Conservation (phyloP, 2,329 filamentous ascomycete species). For the Blastomyces emzantsi region DNA sequence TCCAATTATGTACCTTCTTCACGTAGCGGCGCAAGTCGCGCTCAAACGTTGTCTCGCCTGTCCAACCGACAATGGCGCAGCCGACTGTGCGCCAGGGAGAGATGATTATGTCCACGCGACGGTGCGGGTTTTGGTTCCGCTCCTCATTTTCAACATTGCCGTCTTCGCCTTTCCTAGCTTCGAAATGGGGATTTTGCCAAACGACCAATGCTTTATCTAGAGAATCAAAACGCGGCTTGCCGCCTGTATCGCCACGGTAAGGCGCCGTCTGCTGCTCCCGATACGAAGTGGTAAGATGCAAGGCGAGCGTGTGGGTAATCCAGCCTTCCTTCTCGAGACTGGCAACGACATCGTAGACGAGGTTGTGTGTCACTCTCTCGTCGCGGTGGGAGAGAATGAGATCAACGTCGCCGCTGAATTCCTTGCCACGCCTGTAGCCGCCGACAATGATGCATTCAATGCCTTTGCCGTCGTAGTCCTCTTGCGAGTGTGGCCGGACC, state of each 20-base stretch:
- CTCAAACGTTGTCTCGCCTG: slow-evolving; percentile 80
- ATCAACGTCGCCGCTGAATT: slow-evolving; percentile 70
- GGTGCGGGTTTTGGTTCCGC: slow-evolving; percentile 64
- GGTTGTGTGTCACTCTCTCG: slow-evolving; percentile 54
- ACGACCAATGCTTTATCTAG: slow-evolving; percentile 89
- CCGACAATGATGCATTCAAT: slow-evolving; percentile 62
- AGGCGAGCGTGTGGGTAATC: slow-evolving; percentile 71
- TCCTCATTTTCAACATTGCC: slow-evolving; percentile 24
- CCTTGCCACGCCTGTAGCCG: slow-evolving; percentile 71
- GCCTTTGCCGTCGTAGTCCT: slow-evolving; percentile 28
- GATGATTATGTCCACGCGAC: slow-evolving; percentile 86
- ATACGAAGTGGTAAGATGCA: slow-evolving; percentile 61
- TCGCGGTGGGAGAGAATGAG: slow-evolving; percentile 73
- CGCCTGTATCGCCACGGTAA: slow-evolving; percentile 37
- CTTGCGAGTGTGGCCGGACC: slow-evolving; percentile 42
- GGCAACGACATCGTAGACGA: slow-evolving; percentile 63
- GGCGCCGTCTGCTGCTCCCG: slow-evolving; percentile 59
- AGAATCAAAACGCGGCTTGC: slow-evolving; percentile 65
- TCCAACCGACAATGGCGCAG: slow-evolving; percentile 83
- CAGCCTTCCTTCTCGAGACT: slow-evolving; percentile 59
- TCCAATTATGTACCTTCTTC: slow-evolving; percentile 61
- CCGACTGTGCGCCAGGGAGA: slow-evolving; percentile 81
- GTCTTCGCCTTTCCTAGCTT: slow-evolving; percentile 30
- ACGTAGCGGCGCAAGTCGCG: slow-evolving; percentile 74
- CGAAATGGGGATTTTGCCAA: slow-evolving; percentile 63